Base-by-base conservation (phyloP, 805 yeast species). In the Kodamaea lidongshanica region DNA sequence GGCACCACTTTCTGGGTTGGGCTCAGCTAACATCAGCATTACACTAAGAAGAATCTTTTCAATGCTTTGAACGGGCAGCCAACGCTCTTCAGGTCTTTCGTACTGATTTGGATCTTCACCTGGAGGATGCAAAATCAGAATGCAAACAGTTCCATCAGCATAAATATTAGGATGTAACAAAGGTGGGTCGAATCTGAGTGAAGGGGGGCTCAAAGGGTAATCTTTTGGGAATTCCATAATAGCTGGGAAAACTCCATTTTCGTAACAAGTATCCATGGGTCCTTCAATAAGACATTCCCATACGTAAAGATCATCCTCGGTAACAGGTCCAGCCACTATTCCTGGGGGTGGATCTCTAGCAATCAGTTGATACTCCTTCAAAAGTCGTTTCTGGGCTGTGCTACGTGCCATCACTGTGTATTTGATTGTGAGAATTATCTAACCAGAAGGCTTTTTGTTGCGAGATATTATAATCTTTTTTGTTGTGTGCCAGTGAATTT, bases 21-120 rank as follows among this genome's bases (percentile, higher is more conserved):
- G 97, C 56, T 92, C 95, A 15, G 96, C 95, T 38, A 92, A 67
- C 96, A 92, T 88, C 48, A 95, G 83, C 70, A 88, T 76, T 13
- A 92, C 97, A 55, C 94, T 81, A 36, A 92, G 60, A 38, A 92
- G 64, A 38, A 92, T 92, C 70, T 92, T 92, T 59, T 92, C 98
- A n/a, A 92, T 88, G 51, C 94, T 83, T 55, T 92, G 98, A 17
- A 92, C 88, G 0, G 98, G 98, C 5, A 94, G 83, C 98, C 98
- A 92, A 42, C 98, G 67, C 59, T 92, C 98, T 45, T 88, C 94
- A 0, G 97, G 95, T 17, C 84, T 60, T 56, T 92, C 98, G 58
- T 92, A 92, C 70, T 81, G 87, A 54, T 87, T 75, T 12, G 98
- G 97, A 56, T 92, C 98, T 45, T 88, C 95, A 7, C 98, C 98